These are phyloP conservation scores for Sugiyamaella grinbergsii DNA, from an alignment of 1,139 yeast genomes.

Conservation along the genomic window DNA sequence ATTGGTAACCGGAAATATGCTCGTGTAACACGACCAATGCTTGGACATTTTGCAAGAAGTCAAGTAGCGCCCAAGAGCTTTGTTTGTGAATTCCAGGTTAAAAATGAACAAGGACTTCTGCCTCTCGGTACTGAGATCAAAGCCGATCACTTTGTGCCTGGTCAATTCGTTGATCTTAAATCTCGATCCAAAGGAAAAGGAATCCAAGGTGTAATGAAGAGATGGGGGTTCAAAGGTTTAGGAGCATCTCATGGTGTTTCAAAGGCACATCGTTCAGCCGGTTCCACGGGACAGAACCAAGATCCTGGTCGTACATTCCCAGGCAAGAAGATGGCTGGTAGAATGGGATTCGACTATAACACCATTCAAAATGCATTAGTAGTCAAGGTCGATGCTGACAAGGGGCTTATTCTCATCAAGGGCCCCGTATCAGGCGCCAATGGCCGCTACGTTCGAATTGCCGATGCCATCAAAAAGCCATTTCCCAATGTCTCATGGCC, in stretches of 20 bases:
- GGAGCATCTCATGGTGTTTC: conserved; percentile 97
- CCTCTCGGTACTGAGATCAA: conserved; percentile 76
- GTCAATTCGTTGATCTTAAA: conserved; percentile 80
- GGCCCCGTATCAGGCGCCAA: conserved; percentile 93
- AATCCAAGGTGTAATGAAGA: conserved; percentile 97
- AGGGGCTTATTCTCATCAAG: conserved; percentile 79
- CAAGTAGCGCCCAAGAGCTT: conserved; percentile 80
- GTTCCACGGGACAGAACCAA: conserved; percentile 95
- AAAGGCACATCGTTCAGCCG: conserved; percentile 90
- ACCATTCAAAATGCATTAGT: conserved; percentile 80
- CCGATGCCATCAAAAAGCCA: conserved; percentile 65
- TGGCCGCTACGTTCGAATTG: conserved; percentile 69
- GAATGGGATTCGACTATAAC: conserved; percentile 78
- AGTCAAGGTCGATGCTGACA: conserved; percentile 74
- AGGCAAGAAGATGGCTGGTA: conserved; percentile 98
- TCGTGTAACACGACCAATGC: conserved; percentile 63
- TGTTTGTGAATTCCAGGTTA: conserved; percentile 76
- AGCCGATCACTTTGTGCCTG: conserved; percentile 82
- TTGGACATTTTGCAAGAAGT: conserved; percentile 81
- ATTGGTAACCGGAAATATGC: conserved; percentile 67
- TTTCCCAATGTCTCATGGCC: conserved; percentile 29
- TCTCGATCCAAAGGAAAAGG: conserved; percentile 93
- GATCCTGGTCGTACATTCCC: conserved; percentile 96
- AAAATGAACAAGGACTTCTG: conserved; percentile 63
- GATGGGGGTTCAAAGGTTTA: conserved; percentile 90